phyloP scores from a whole-genome alignment of 2,329 filamentous ascomycete species.

The Venturia effusa region DNA sequence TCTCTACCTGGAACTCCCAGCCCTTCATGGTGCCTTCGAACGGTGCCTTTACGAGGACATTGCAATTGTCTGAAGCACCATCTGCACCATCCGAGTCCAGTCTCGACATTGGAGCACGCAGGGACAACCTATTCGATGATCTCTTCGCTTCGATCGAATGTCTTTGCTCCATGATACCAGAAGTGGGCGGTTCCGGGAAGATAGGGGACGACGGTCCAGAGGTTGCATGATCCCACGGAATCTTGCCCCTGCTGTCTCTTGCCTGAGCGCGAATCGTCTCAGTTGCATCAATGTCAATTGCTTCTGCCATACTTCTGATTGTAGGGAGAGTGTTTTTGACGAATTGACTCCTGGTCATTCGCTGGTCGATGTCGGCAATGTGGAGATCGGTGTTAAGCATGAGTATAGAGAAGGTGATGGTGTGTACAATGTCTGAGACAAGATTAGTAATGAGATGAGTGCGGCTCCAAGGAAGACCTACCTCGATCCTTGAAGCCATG shows the following conservation, averaged over 20 bases:
- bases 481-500: conserved; percentile 86
- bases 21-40: conserved; percentile 65
- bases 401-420: conserved; percentile 91
- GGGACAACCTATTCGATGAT: conserved; percentile 19
- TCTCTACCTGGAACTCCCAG: conserved; percentile 84
- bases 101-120: conserved; percentile 14
- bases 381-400: conserved; percentile 94
- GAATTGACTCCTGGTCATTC: conserved; percentile 93
- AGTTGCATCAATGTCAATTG: conserved; percentile 56
- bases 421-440: conserved; percentile 75
- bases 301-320: conserved; percentile 64
- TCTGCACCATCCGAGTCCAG: conserved; percentile 24
- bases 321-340: conserved; percentile 94
- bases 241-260: conserved; percentile 21
- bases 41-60: conserved; percentile 65
- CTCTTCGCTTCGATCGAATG: conserved; percentile 24
- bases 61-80: conserved; percentile 38
- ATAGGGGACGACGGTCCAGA: conserved; percentile 15
- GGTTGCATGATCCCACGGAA: conserved; percentile 12
- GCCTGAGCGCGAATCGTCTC: conserved; percentile 19
- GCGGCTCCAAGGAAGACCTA: conserved; percentile 32
- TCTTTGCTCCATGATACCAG: conserved; percentile 23
- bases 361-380: conserved; percentile 85
- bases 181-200: conserved; percentile 19
- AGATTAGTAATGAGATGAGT: background rate